Base-by-base conservation (phyloP, 768 basidiomycete genomes). In the Kwoniella sp. region DNA sequence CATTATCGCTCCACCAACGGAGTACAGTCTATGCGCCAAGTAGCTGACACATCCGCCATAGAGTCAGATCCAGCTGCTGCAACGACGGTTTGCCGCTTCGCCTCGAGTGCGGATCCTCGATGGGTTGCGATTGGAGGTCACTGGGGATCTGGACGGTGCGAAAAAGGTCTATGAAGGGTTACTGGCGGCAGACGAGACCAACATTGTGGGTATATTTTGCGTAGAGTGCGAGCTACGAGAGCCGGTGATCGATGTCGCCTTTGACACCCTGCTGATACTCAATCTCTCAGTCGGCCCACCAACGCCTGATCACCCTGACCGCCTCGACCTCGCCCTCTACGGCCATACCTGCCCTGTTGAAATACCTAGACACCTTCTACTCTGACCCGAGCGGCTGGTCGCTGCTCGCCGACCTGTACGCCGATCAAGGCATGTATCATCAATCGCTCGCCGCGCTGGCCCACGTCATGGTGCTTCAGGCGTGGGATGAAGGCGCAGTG, bases 351-450 rank as follows among this genome's bases (percentile, higher is more conserved):
- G 33, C 56, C 19, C 54, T 76, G n/a, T 57, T 71, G 29, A 58
- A 38, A 8, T 76, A 76, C 56, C 64, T 76, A 29, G 70, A 73
- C 38, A 71, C 59, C 10, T 74, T 74, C 63, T 73, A 76, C 46
- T 60, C 70, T n/a, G 74, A 76, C 45, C 57, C 73, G 2, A 46
- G 62, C 4, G 74, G 49, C 9, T 76, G 74, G 74, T 68, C 69
- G 0, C 51, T 74, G 0, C 61, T 76, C 5, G 66, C 71, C 2
- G 73, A 74, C 8, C 60, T 74, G 14, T 76, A 76, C 52, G 52
- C 63, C 28, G 65, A 68, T 41, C 37, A 62, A 38, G 60, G 62
- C 11, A 42, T 71, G 34, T 62, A 69, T 36, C 32, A 46, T 5
- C 72, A 73, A 47, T 47, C 62, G 0, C 27, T 69, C 29, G 58